A percentile compares a stretch with the other conserved stretches of the same genome.
Evolutionary conservation across 2,329 filamentous ascomycete species (phyloP).

Genomic region (Paecilomyces sp.): DNA sequence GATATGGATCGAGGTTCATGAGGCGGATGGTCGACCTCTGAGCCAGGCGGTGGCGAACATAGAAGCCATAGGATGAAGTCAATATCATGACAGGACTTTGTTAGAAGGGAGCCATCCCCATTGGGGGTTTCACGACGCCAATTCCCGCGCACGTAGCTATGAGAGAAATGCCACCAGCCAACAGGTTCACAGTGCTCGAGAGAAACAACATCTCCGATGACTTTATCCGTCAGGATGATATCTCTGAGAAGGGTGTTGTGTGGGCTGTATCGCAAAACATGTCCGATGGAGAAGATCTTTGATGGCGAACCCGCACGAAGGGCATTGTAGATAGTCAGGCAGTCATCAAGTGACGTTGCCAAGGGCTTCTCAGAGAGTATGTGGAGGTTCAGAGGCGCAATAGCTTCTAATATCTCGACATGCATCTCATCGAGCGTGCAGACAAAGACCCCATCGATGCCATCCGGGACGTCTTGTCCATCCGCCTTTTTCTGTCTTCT

Average conservation of each 20-base stretch:
- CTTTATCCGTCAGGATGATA: conserved; percentile 64
- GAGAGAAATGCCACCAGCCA: conserved; percentile 92
- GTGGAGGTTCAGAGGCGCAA: conserved; percentile 65
- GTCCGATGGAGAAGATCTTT: conserved; percentile 81
- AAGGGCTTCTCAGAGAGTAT: conserved; percentile 95
- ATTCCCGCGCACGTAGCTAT: conserved; percentile 86
- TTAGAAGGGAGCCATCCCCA: conserved; percentile 73
- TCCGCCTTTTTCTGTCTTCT: conserved; percentile 50
- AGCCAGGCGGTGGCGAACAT: conserved; percentile 57
- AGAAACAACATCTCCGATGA: conserved; percentile 77
- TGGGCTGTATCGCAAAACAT: conserved; percentile 87
- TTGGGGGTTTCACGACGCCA: conserved; percentile 73
- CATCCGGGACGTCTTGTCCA: conserved; percentile 21
- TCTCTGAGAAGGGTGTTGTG: conserved; percentile 82
- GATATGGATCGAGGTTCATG: conserved; percentile 72
- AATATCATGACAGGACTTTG: conserved; percentile 94
- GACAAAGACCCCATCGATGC: conserved; percentile 61
- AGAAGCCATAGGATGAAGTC: conserved; percentile 89
- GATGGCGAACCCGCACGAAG: conserved; percentile 17
- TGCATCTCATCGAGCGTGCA: conserved; percentile 86
- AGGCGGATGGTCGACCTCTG: conserved; percentile 36
- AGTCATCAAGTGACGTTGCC: conserved; percentile 70
- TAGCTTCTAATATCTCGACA: conserved; percentile 66
- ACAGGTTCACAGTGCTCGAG: conserved; percentile 91
- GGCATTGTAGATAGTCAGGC: conserved; percentile 58